Conservation (phyloP, 2,329 filamentous ascomycete species). For the Nannizziopsis arthrosporioides region DNA sequence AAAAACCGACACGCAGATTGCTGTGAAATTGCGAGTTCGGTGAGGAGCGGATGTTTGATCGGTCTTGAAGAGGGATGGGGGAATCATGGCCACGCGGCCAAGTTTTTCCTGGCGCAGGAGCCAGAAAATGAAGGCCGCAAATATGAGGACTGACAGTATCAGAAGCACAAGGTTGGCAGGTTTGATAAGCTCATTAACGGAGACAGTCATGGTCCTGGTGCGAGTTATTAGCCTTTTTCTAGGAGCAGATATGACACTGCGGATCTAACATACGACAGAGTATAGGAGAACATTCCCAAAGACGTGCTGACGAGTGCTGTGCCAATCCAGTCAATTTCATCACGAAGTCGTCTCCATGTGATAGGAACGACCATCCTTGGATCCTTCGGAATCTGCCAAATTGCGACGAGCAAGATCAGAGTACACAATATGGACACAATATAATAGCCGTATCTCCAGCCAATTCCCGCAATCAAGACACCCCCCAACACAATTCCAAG, state of each 20-base stretch:
- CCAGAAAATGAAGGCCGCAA: conserved; percentile 44
- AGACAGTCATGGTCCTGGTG: conserved; percentile 21
- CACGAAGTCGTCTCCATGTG: conserved; percentile 6
- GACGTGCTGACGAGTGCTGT: conserved; percentile 36
- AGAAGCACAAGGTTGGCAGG: conserved; percentile 36
- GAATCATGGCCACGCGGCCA: conserved; percentile 43
- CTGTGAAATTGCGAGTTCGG: conserved; percentile 40
- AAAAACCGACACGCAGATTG: conserved; percentile 40
- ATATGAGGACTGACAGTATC: conserved; percentile 17
- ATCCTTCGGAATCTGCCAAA: conserved; percentile 13
- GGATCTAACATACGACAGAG: conserved; percentile 34
- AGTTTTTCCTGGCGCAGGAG: conserved; percentile 36
- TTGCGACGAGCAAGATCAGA: conserved; percentile 6
- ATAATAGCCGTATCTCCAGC: conserved; percentile 45
- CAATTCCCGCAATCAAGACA: conserved; percentile 39
- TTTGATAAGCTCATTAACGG: conserved; percentile 49
- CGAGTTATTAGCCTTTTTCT: not conserved
- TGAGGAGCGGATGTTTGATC: conserved; percentile 35
- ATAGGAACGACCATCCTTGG: conserved; percentile 9
- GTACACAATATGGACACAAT: conserved; percentile 34
- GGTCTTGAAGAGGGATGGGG: conserved; percentile 48
- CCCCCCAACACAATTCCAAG: conserved; percentile 41
- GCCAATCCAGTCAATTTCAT: conserved; percentile 43
- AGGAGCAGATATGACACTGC: not conserved
- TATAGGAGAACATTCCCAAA: conserved; percentile 42